phyloP scores from a whole-genome alignment of 2,329 filamentous ascomycete species.

The Penicillium sp. region DNA sequence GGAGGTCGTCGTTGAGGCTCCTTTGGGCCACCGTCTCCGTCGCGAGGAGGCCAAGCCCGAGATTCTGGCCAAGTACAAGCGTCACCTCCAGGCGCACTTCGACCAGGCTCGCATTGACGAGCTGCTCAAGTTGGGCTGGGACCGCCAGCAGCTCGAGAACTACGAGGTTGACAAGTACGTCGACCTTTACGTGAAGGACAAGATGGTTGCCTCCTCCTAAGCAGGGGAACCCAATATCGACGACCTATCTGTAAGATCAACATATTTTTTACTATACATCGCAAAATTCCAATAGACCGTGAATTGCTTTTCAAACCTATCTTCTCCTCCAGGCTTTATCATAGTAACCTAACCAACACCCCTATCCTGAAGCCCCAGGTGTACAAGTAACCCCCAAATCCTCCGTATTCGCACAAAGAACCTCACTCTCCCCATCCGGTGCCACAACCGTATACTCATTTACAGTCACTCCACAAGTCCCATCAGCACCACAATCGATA shows the following conservation, averaged over 20 bases:
- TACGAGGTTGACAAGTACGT: slow-evolving; percentile 92
- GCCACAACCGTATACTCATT: slow-evolving; percentile 35
- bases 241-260: slow-evolving; percentile 11
- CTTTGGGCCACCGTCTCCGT: slow-evolving; percentile 85
- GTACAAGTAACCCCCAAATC: slow-evolving; percentile 34
- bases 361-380: slow-evolving; percentile 36
- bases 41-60: slow-evolving; percentile 97
- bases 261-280: not conserved
- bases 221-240: slow-evolving; percentile 2
- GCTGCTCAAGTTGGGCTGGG: slow-evolving; percentile 75
- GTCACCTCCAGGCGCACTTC: slow-evolving; percentile 84
- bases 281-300: not conserved
- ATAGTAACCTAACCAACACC: too few species aligned
- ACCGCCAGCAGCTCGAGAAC: slow-evolving; percentile 71
- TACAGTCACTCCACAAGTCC: slow-evolving; percentile 41
- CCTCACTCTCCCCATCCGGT: slow-evolving; percentile 32
- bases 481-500: slow-evolving; percentile 39
- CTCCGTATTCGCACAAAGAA: slow-evolving; percentile 37
- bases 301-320: not conserved
- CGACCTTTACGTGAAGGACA: slow-evolving; percentile 70
- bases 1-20: slow-evolving; percentile 90
- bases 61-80: slow-evolving; percentile 93
- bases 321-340: not conserved
- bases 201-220: slow-evolving; percentile 34
- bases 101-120: slow-evolving; percentile 73